Evolutionary conservation across 768 basidiomycete species (phyloP), one percentile per base, ranked within the genome.

Genomic region (Coprinopsis cinerea): DNA sequence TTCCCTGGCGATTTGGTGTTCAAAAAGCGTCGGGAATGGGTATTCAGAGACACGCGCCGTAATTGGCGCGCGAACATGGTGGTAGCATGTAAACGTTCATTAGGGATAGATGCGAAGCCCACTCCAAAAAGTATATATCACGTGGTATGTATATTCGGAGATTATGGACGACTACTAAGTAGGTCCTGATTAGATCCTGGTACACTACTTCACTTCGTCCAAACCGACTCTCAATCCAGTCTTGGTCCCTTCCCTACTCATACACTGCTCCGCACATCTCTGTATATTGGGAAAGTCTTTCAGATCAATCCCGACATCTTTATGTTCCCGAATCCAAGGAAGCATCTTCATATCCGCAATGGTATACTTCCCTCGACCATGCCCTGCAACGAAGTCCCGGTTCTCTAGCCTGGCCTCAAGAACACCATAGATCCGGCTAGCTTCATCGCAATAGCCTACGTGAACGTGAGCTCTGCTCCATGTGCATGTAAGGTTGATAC

Each of bases 301-400:
- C 44, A 89, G 65, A 23, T 60, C 73, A 35, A 85, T 66, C 6
- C 78, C 82, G 2, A 78, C 65, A 53, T 59, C 70, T 7, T 55
- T 32, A 53, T 79, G 76, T 28, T 67, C 36, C 17, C 71, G 63
- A 41, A 91, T 72, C 86, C 85, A 89, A 3, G 85, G 72, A 47
- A 77, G 59, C 2, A 73, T 71, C 49, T 89, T 91, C 49, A 86
- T 67, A 58, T 90, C 88, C 5, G 87, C 92, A 41, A 92, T 65
- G 34, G 74, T 80, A 61, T 75, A 79, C 56, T 78, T 82, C 22
- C 86, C 88, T 48, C 71, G 70, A 0, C 79, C 83, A 10, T 82
- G 68, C n/a, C 92, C 91, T 15, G 77, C 89, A 14, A 95, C 79
- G 63, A 76, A 94, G 34, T 92, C 89, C 15, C 86, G 78, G 46